These are phyloP conservation scores for Auriscalpium vulgare DNA, from an alignment of 768 basidiomycete genomes.

Conservation along the genomic window DNA sequence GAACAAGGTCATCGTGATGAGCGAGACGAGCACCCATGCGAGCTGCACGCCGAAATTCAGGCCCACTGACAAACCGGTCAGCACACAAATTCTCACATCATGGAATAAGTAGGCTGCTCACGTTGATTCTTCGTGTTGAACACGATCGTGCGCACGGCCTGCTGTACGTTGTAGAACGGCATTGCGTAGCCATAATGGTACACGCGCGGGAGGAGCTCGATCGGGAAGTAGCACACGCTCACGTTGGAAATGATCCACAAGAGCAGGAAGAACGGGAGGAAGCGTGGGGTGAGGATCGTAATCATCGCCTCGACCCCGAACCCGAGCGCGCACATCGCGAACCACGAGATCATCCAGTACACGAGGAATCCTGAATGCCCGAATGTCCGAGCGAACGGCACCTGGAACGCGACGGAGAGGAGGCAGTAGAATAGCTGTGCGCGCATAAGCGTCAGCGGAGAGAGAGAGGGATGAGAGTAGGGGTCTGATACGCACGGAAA, in stretches of 20 bases:
- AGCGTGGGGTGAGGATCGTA: conserved; percentile 43
- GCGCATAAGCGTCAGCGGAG: not conserved
- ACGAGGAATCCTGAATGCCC: conserved; percentile 47
- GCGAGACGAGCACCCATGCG: conserved; percentile 48
- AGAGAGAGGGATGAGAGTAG: not conserved
- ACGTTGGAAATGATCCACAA: conserved; percentile 62
- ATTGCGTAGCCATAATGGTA: conserved; percentile 62
- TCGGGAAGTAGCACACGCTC: conserved; percentile 48
- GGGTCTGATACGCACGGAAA: conserved; percentile 11
- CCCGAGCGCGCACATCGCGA: conserved; percentile 50
- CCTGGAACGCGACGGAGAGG: conserved; percentile 50
- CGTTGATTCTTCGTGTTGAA: conserved; percentile 57
- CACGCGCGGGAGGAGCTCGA: conserved; percentile 47
- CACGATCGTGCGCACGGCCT: conserved; percentile 51
- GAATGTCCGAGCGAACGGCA: conserved; percentile 45
- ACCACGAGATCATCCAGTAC: conserved; percentile 62
- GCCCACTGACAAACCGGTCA: conserved; percentile 35
- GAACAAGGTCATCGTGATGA: conserved; percentile 42
- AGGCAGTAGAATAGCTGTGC: conserved; percentile 49
- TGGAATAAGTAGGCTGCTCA: conserved; percentile 22
- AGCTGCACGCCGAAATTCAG: conserved; percentile 54
- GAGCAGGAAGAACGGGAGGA: conserved; percentile 54
- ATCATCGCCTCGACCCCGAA: conserved; percentile 54
- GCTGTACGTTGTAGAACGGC: conserved; percentile 67
- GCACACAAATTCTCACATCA: not conserved